phyloP scores from a whole-genome alignment of 176 grass and related monocot species.

The Carex kokanica region DNA sequence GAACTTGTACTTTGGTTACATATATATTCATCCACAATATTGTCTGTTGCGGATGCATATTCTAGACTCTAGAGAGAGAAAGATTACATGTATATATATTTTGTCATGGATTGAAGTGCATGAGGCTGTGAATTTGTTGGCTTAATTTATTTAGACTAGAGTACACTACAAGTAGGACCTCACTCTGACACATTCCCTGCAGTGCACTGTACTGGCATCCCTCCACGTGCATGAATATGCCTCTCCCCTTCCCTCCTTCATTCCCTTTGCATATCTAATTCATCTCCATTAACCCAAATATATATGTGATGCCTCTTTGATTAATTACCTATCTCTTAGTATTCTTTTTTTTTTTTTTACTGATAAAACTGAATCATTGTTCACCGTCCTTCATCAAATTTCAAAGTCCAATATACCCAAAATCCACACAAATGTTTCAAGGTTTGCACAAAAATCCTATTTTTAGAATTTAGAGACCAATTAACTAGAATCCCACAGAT shows the following conservation, averaged over 20 bases:
- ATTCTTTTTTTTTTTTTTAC: neutral
- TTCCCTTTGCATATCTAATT: neutral
- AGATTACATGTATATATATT: neutral
- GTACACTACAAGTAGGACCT: neutral
- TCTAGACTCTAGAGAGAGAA: conserved; percentile 5
- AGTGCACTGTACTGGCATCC: neutral
- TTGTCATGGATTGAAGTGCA: conserved; percentile 2
- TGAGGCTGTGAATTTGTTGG: conserved; percentile 18
- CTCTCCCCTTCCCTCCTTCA: neutral
- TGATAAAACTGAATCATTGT: neutral
- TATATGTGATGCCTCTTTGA: neutral
- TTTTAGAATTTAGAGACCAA: too few species aligned
- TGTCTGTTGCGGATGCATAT: neutral
- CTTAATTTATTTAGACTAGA: neutral
- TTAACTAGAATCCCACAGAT: too few species aligned
- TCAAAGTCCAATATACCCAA: too few species aligned
- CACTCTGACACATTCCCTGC: conserved; percentile 21
- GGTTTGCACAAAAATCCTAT: too few species aligned
- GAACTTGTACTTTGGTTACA: neutral
- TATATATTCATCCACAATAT: neutral
- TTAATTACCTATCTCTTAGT: neutral
- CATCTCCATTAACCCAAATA: neutral
- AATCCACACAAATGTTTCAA: too few species aligned
- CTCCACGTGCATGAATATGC: conserved; percentile 11
- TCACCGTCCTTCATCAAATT: too few species aligned